Percentiles rank a stretch among this genome's conserved stretches.
Conservation (phyloP, 208 protist genomes). For the Trypanosoma grayi region DNA sequence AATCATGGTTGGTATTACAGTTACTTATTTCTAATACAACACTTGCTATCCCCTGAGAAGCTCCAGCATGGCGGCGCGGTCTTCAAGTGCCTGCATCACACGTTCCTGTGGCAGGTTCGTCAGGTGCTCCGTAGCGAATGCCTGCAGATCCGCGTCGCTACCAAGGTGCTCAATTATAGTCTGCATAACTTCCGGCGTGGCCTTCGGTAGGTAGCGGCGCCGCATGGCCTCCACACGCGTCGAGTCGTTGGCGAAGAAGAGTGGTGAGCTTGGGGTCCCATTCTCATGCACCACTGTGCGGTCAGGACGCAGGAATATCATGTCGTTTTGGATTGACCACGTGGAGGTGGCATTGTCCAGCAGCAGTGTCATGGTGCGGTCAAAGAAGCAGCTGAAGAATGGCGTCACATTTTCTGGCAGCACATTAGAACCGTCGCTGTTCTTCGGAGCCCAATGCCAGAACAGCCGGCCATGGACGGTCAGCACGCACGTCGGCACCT, state of each 20-base stretch:
- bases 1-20: not conserved
- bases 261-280: slow-evolving; percentile 36
- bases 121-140: slow-evolving; percentile 28
- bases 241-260: slow-evolving; percentile 71
- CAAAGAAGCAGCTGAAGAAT: slow-evolving; percentile 69
- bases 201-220: slow-evolving; percentile 41
- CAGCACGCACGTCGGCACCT: slow-evolving; percentile 56
- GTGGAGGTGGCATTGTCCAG: slow-evolving; percentile 29
- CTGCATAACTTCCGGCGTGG: slow-evolving; percentile 55
- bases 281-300: slow-evolving; percentile 55
- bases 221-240: slow-evolving; percentile 62
- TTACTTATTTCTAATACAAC: not conserved
- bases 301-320: slow-evolving; percentile 79
- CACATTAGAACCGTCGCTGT: slow-evolving; percentile 27
- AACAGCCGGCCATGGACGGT: slow-evolving; percentile 78
- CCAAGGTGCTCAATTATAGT: slow-evolving; percentile 34
- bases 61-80: slow-evolving; percentile 31
- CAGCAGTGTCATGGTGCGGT: slow-evolving; percentile 71
- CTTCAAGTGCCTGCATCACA: slow-evolving; percentile 32
- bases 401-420: slow-evolving; percentile 38
- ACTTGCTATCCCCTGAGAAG: slow-evolving; percentile 12
- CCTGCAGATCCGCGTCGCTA: slow-evolving; percentile 48
- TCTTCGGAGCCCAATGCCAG: slow-evolving; percentile 60
- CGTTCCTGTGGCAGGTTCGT: slow-evolving; percentile 39
- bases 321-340: slow-evolving; percentile 76